Base-by-base conservation (phyloP, 352 stramenopile genomes). In the Thalassiosira tumida region DNA sequence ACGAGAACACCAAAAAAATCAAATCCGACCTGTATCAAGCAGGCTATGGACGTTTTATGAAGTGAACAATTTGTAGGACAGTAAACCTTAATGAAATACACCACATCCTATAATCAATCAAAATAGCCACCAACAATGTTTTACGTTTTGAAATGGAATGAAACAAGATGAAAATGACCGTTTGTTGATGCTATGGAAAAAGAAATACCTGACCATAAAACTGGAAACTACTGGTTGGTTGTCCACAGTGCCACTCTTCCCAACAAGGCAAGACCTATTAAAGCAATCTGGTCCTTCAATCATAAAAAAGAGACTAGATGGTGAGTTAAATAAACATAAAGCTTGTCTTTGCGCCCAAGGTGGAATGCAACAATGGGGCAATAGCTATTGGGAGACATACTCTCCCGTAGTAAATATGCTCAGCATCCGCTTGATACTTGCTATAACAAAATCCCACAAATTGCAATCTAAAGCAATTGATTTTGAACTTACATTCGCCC, bases 201-300 rank as follows among this genome's bases (percentile, higher is more conserved):
- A 35, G 90, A 92, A 65, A 87, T 94, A 7, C 47, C 78, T 13
- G 76, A 82, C 38, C 70, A 90, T 38, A 82, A 89, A 37, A 38
- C 21, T 31, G 21, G 86, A 50, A 43, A 40, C 59, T 47, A 78
- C 43, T 93, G 81, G 73, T 37, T 69, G 17, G 43, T 86, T 24
- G 79, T 89, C 14, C 29, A 21, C 65, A 43, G 54, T 24, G 77
- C 50, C 31, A 43, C 35, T 35, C 31, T 92, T 5, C 74, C 64
- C 21, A 17, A 74, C 26, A 37, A 54, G 26, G 31, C 43, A n/a
- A 86, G 91, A 73, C 59, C 86, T 37, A 83, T 89, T 29, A 33
- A 88, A 41, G 84, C 89, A 37, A 79, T 94, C 10, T 94, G 90
- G 90, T 81, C 82, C 14, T 91, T 94, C 67, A 91, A 93, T 81